Evolutionary conservation across 768 basidiomycete genomes (phyloP).

Genomic region (Tulasnella sp.): DNA sequence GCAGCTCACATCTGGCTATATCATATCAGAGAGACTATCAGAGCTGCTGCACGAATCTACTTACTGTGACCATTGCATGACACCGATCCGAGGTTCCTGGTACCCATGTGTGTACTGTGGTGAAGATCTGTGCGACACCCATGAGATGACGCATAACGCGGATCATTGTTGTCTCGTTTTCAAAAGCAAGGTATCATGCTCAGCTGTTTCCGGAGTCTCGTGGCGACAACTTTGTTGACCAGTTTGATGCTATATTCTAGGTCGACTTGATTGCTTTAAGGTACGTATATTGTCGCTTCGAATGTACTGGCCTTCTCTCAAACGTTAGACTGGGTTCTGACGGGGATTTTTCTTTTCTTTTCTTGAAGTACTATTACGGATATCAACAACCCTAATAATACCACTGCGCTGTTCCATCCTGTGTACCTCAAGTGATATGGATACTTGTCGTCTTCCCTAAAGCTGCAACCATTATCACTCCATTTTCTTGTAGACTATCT

Average conservation of each 20-base stretch:
- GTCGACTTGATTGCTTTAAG: constrained; percentile 65
- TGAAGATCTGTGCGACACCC: constrained; percentile 76
- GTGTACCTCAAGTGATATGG: too few relatives aligned
- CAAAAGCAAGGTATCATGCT: constrained; percentile 60
- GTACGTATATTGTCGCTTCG: constrained; percentile 30
- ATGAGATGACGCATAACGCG: constrained; percentile 70
- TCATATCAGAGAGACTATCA: constrained; percentile 47
- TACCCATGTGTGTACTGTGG: constrained; percentile 81
- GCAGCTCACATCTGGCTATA: background rate
- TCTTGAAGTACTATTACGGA: background rate
- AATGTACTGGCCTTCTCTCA: background rate
- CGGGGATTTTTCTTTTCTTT: background rate
- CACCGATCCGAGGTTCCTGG: constrained; percentile 77
- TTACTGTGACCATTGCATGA: constrained; percentile 80
- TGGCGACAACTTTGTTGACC: constrained; percentile 13
- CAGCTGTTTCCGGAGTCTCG: background rate
- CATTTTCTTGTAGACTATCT: too few relatives aligned
- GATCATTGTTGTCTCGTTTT: constrained; percentile 80
- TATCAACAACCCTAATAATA: background rate
- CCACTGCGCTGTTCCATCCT: background rate
- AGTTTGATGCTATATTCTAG: constrained; percentile 32
- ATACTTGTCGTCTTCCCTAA: too few relatives aligned
- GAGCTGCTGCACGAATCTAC: constrained; percentile 52
- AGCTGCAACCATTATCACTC: too few relatives aligned
- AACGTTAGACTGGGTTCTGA: background rate